Percentiles rank a stretch among this genome's conserved stretches.
Conservation (phyloP, 257 asterid genomes). For the Forsythia viridissima region DNA sequence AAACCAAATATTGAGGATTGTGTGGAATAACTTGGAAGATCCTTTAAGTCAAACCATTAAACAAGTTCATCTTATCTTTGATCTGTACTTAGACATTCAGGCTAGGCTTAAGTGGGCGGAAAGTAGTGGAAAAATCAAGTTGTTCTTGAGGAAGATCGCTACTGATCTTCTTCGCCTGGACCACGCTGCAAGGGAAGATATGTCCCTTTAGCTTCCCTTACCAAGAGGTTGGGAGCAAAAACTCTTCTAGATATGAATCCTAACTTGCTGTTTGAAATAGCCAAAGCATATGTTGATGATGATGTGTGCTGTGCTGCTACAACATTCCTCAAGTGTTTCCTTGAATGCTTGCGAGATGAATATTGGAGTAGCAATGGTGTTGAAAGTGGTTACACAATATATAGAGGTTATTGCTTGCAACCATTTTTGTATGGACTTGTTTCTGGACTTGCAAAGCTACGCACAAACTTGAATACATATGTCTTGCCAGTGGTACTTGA, state of each 20-base stretch:
- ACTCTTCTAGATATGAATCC: slow-evolving; percentile 69
- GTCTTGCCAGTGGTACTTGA: slow-evolving; percentile 84
- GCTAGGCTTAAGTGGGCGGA: slow-evolving; percentile 61
- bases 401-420: slow-evolving; percentile 69
- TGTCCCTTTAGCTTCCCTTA: slow-evolving; percentile 79
- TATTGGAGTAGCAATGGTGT: slow-evolving; percentile 83
- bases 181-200: slow-evolving; percentile 97
- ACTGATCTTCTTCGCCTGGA: slow-evolving; percentile 72
- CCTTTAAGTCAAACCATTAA: slow-evolving; percentile 94
- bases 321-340: slow-evolving; percentile 82
- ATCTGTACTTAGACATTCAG: slow-evolving; percentile 82
- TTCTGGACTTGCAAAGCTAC: slow-evolving; percentile 73
- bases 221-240: slow-evolving; percentile 84
- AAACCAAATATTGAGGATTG: slow-evolving; percentile 65
- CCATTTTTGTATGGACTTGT: slow-evolving; percentile 81
- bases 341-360: slow-evolving; percentile 88
- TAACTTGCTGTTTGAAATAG: slow-evolving; percentile 64
- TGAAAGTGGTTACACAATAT: slow-evolving; percentile 65
- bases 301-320: slow-evolving; percentile 95
- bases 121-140: slow-evolving; percentile 61
- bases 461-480: slow-evolving; percentile 87
- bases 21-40: slow-evolving; percentile 97
- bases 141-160: slow-evolving; percentile 69
- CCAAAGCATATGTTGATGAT: slow-evolving; percentile 77
- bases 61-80: slow-evolving; percentile 93